These are phyloP conservation scores for Pseudozyma sp. DNA, from an alignment of 1,284 basidiomycete genomes.

Conservation along the genomic window DNA sequence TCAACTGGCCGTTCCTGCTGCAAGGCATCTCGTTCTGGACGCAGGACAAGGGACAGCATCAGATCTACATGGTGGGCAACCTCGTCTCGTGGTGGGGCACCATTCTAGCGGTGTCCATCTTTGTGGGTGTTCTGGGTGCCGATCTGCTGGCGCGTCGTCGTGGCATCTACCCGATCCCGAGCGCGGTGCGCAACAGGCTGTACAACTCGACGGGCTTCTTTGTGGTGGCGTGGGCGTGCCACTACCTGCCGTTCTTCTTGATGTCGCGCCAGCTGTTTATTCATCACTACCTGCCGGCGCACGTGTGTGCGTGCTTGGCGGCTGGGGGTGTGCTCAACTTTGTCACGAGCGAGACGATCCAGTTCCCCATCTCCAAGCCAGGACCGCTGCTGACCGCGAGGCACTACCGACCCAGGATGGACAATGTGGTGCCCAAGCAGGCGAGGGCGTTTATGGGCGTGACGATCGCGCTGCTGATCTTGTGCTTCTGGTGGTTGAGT, in stretches of 20 bases:
- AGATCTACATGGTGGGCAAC: constrained; percentile 97
- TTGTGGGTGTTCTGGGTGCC: constrained; percentile 86
- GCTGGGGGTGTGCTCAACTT: constrained; percentile 93
- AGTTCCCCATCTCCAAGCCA: constrained; percentile 84
- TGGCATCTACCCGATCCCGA: constrained; percentile 80
- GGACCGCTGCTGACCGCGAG: constrained; percentile 70
- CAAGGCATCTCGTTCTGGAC: constrained; percentile 99
- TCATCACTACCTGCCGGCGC: constrained; percentile 91
- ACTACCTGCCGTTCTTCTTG: constrained; percentile 97
- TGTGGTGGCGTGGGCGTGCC: constrained; percentile 90
- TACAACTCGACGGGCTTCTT: constrained; percentile 97
- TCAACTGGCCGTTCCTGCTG: constrained; percentile 97
- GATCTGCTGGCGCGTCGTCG: constrained; percentile 88
- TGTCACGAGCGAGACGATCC: constrained; percentile 77
- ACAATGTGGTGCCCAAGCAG: constrained; percentile 30
- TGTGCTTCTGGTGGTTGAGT: constrained; percentile 56
- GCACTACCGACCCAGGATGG: constrained; percentile 32
- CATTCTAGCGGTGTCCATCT: constrained; percentile 84
- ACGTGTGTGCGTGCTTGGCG: constrained; percentile 86
- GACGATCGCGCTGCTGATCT: constrained; percentile 28
- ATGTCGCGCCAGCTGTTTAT: constrained; percentile 92
- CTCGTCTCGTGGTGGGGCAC: constrained; percentile 94
- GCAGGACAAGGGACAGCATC: constrained; percentile 79
- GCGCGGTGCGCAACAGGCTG: constrained; percentile 86
- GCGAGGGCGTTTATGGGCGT: constrained; percentile 24